Conservation (phyloP, 1,139 yeast species). For the Taiozyma sp. region DNA sequence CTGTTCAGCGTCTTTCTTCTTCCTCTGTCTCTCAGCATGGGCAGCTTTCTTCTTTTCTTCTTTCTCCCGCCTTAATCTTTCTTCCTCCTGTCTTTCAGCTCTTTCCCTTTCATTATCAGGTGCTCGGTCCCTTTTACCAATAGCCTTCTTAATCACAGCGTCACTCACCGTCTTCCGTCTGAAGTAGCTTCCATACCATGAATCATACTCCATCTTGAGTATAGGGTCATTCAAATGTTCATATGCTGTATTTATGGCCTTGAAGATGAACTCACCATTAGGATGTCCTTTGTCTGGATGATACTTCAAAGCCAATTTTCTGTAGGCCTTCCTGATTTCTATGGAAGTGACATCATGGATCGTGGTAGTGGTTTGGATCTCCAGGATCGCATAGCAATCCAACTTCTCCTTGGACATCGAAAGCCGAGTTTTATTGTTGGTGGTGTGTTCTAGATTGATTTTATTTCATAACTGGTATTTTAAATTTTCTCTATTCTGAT, state of each 20-base stretch:
- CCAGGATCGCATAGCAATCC: slow-evolving; percentile 17
- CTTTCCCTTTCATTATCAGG: slow-evolving; percentile 7
- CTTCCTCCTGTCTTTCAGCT: slow-evolving; percentile 14
- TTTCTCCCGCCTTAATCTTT: not conserved
- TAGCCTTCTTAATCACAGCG: not conserved
- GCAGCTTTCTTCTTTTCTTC: not conserved
- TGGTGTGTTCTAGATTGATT: too few species aligned
- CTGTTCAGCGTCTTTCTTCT: slow-evolving; percentile 1
- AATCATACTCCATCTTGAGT: slow-evolving; percentile 47
- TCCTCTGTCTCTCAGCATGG: not conserved
- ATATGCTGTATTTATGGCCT: slow-evolving; percentile 69
- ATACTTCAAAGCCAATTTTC: slow-evolving; percentile 80
- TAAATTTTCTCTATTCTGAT: too few species aligned
- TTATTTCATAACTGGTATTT: too few species aligned
- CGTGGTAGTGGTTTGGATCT: slow-evolving; percentile 5
- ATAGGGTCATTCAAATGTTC: slow-evolving; percentile 60
- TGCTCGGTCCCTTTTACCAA: not conserved
- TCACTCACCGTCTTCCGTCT: slow-evolving; percentile 6
- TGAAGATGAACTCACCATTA: slow-evolving; percentile 70
- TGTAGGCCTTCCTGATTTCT: slow-evolving; percentile 81
- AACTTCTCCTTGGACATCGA: not conserved
- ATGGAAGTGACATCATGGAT: slow-evolving; percentile 14
- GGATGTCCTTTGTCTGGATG: slow-evolving; percentile 94
- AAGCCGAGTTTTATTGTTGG: too few species aligned
- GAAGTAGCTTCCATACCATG: slow-evolving; percentile 14